Percentiles rank a stretch among this genome's conserved stretches.
Evolutionary conservation across 2,329 filamentous ascomycete species (phyloP).

Genomic region (Curvularia lunata): DNA sequence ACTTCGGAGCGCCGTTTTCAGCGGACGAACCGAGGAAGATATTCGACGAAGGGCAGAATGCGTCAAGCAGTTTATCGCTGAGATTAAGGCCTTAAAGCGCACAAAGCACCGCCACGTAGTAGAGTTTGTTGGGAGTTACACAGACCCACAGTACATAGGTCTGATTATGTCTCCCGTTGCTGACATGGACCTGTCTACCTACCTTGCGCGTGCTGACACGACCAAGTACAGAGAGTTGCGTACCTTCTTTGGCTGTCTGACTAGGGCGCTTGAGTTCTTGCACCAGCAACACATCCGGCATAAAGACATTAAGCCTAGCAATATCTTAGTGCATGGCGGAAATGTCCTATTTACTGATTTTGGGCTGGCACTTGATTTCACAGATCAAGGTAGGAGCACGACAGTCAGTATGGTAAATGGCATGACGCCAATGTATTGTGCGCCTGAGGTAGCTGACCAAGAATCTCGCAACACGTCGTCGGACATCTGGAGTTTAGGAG

Average conservation of each 20-base stretch:
- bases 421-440: background rate
- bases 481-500: background rate
- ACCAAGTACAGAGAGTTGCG: background rate
- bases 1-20: background rate
- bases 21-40: no score
- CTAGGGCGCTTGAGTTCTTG: constrained; percentile 21
- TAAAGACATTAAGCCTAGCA: constrained; percentile 30
- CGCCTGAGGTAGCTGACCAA: background rate
- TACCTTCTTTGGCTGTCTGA: constrained; percentile 22
- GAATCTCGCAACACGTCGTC: background rate
- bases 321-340: constrained; percentile 23
- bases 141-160: constrained; percentile 37
- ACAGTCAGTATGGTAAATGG: background rate
- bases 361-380: constrained; percentile 20
- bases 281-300: constrained; percentile 21
- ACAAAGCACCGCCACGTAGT: constrained; percentile 21
- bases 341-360: constrained; percentile 30
- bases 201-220: constrained; percentile 17
- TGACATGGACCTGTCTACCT: constrained; percentile 20
- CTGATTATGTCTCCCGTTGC: constrained; percentile 42
- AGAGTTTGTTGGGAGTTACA: constrained; percentile 38
- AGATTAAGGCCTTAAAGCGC: background rate
- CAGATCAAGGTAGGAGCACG: background rate
- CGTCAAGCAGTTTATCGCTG: constrained; percentile 15
- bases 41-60: constrained; percentile 10